Base-by-base conservation (phyloP, 2,329 filamentous ascomycete genomes). In the Claviceps arundinis region DNA sequence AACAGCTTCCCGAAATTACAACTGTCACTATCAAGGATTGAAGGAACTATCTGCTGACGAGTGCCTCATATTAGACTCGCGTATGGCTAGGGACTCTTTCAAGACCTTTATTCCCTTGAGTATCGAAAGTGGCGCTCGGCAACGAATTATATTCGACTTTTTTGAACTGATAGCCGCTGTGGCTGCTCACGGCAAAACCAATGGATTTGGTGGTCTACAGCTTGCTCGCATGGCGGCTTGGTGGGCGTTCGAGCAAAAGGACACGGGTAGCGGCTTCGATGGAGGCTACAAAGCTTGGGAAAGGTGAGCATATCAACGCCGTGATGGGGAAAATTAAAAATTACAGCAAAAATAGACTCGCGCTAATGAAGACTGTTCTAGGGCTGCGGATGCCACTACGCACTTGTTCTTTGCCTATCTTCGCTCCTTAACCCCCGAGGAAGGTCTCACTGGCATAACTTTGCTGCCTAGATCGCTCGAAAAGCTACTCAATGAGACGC, bases 351-450 rank as follows among this genome's bases (percentile, higher is more conserved):
- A 11, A 26, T 16, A n/a, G 24, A 26, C 44, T 7, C 26, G 24
- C 45, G 43, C 50, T 58, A 40, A 56, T 45, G 14, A n/a, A 24
- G 13, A 40, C 19, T 40, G 17, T 13, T 24, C 24, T 50, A 94
- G 87, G 62, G 90, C 91, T 55, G 93, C 93, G 54, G 89, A 97
- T 74, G 93, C 93, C 51, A 89, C 91, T 19, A 95, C 90, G 62
- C 93, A 98, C 72, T 73, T 98, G 51, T 98, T 98, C 75, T 98
- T 98, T 65, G 93, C 93, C 52, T 98, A 97, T 65, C 80, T 98
- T 47, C 81, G 93, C 60, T 96, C 90, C 0, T 72, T 95, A 47
- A 82, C 89, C 1, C 91, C 93, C n/a, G 85, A 91, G 56, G 79
- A 83, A 56, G 79, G 81, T 34, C 73, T 85, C 50, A 87, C 81